Base-by-base conservation (phyloP, 139 green algal genomes). In the Chlorella ohadii region DNA sequence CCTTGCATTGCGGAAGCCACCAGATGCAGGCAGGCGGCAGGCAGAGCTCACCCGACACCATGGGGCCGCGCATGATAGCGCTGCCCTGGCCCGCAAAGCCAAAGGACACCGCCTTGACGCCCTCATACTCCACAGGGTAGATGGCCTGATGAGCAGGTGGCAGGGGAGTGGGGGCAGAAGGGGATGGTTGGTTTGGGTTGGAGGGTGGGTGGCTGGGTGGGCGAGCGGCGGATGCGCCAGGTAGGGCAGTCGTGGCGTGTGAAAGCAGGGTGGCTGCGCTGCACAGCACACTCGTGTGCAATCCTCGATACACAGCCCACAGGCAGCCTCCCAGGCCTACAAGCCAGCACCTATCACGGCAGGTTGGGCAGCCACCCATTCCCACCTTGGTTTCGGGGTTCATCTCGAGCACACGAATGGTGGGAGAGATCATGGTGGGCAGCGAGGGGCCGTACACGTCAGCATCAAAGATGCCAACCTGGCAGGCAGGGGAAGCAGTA, bases 41-140 rank as follows among this genome's bases (percentile, higher is more conserved):
- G 44, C 44, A 51, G 44, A 6, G 1, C 72, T 28, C 71, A 86
- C 93, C 93, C 63, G 93, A 97, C 47, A 99, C 97, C 97, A 99
- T 99, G 59, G 97, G 92, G 0, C 97, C 97, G 5, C 97, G 90
- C 97, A 99, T 99, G 91, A 99, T 99, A 77, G 97, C 97, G 64
- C 88, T 94, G 79, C 97, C 97, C 87, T 99, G 95, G 11, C 96
- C 97, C 33, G 97, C 96, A 88, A 96, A 99, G 27, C 97, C 97
- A 90, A 99, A 99, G 1, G 95, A 98, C n/a, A 99, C 95, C 34
- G 94, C 85, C 89, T 98, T 98, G 36, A 99, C 97, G 23, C 97
- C 97, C 87, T 97, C 87, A 82, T 98, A 99, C 72, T 98, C 94
- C 36, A 93, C 93, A 3, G 96, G 96, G 31, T 77, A 91, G 87